Evolutionary conservation across 345 rosid genomes (phyloP).

Genomic region (Aquilaria sinensis): DNA sequence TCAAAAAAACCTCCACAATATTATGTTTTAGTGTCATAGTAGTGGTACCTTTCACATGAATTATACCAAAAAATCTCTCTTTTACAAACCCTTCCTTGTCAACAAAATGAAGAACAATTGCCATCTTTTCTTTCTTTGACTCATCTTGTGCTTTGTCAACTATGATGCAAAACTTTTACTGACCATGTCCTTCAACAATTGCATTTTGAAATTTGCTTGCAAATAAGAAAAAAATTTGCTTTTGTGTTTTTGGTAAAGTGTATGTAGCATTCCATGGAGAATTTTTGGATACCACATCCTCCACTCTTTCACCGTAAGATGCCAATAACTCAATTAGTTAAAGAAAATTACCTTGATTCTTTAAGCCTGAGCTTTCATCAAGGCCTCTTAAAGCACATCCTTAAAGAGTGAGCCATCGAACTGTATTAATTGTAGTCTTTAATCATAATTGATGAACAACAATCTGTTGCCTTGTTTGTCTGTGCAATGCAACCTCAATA

Average conservation of each 20-base stretch:
- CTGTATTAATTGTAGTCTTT: background rate
- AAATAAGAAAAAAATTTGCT: background rate
- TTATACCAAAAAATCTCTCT: too few species aligned
- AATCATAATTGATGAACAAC: background rate
- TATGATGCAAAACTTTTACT: too few species aligned
- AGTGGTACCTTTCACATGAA: too few species aligned
- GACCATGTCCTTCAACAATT: too few species aligned
- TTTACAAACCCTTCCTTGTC: too few species aligned
- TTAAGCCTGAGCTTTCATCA: background rate
- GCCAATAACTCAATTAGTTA: background rate
- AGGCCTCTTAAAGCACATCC: conserved; percentile 6
- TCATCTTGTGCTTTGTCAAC: too few species aligned
- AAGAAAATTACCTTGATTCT: conserved; percentile 5
- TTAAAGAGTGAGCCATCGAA: conserved; percentile 1
- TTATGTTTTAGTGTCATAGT: too few species aligned
- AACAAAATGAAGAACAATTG: too few species aligned
- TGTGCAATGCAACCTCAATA: background rate
- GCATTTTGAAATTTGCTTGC: background rate
- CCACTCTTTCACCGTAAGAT: background rate
- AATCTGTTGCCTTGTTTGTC: background rate
- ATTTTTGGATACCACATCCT: background rate
- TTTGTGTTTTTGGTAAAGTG: background rate
- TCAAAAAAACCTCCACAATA: too few species aligned
- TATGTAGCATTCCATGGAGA: conserved; percentile 9
- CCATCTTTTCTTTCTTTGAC: too few species aligned